Percentiles rank a stretch among this genome's conserved stretches.
phyloP scores from a whole-genome alignment of 2,329 filamentous ascomycete genomes.

The Alternaria sp. region DNA sequence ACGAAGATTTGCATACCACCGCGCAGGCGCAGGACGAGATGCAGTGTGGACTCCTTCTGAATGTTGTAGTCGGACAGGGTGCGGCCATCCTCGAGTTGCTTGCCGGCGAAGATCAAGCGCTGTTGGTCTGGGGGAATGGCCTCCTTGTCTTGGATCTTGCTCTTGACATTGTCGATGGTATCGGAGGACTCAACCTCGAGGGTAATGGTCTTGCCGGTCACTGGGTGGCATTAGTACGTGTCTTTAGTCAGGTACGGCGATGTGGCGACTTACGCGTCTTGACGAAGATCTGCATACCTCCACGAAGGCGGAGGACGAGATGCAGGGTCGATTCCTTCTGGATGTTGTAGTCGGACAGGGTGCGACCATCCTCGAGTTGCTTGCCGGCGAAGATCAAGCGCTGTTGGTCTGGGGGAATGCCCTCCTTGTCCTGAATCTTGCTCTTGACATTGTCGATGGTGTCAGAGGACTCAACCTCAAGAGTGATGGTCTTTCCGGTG shows the following conservation, averaged over 20 bases:
- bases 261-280: constrained; percentile 58
- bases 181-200: constrained; percentile 53
- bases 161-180: constrained; percentile 54
- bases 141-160: constrained; percentile 66
- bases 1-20: constrained; percentile 71
- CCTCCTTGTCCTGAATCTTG: constrained; percentile 98
- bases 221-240: constrained; percentile 50
- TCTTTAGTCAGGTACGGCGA: constrained; percentile 38
- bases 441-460: constrained; percentile 97
- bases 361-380: constrained; percentile 94
- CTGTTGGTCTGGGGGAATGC: constrained; percentile 96
- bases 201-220: constrained; percentile 66
- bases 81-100: constrained; percentile 66
- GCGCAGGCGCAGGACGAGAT: constrained; percentile 77
- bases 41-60: constrained; percentile 72
- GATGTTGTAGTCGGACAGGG: constrained; percentile 92
- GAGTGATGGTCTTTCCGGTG: constrained; percentile 73
- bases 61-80: constrained; percentile 66
- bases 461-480: constrained; percentile 76
- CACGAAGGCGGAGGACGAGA: constrained; percentile 76
- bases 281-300: constrained; percentile 70
- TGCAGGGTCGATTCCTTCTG: constrained; percentile 83
- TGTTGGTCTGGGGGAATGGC: constrained; percentile 67
- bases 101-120: constrained; percentile 66
- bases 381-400: constrained; percentile 96